Percentiles rank a stretch among this genome's conserved stretches.
Evolutionary conservation across 768 basidiomycete species (phyloP).

Genomic region (Leccinum olivaceopallidum): DNA sequence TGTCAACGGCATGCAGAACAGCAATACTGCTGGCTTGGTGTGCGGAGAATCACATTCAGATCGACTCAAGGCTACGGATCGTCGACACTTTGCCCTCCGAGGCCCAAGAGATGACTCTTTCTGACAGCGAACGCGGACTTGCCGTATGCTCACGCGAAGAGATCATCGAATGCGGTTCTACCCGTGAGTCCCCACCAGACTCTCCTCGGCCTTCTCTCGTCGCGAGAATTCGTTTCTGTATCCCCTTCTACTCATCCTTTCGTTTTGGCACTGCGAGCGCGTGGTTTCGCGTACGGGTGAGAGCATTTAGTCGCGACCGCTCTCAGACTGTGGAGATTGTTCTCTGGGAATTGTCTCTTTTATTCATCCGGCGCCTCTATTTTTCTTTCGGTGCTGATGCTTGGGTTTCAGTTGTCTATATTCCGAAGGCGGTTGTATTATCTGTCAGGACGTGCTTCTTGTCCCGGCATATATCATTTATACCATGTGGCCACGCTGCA

Average conservation of each 20-base stretch:
- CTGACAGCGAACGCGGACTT: constrained; percentile 16
- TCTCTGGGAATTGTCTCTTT: constrained; percentile 6
- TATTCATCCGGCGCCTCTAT: neutral
- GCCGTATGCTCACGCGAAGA: constrained; percentile 27
- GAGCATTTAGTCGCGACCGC: neutral
- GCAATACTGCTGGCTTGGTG: constrained; percentile 49
- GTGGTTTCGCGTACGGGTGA: constrained; percentile 3
- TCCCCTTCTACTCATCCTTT: constrained; percentile 2
- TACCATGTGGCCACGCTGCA: constrained; percentile 57
- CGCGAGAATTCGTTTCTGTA: neutral
- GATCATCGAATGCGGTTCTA: constrained; percentile 22
- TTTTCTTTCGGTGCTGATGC: constrained; percentile 7
- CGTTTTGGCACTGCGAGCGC: neutral
- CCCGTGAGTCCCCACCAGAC: constrained; percentile 29
- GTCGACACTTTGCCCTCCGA: constrained; percentile 8
- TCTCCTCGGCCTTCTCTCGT: constrained; percentile 12
- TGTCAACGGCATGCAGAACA: constrained; percentile 23
- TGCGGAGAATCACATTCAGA: constrained; percentile 40
- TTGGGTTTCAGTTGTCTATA: constrained; percentile 53
- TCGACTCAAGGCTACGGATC: constrained; percentile 48
- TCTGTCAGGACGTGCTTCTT: constrained; percentile 59
- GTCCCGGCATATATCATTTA: constrained; percentile 41
- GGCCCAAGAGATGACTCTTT: constrained; percentile 9
- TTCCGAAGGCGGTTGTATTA: constrained; percentile 62
- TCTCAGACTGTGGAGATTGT: constrained; percentile 5